These are phyloP conservation scores for Rhododendron kiyosumense DNA, from an alignment of 148 eudicot species.

Conservation along the genomic window DNA sequence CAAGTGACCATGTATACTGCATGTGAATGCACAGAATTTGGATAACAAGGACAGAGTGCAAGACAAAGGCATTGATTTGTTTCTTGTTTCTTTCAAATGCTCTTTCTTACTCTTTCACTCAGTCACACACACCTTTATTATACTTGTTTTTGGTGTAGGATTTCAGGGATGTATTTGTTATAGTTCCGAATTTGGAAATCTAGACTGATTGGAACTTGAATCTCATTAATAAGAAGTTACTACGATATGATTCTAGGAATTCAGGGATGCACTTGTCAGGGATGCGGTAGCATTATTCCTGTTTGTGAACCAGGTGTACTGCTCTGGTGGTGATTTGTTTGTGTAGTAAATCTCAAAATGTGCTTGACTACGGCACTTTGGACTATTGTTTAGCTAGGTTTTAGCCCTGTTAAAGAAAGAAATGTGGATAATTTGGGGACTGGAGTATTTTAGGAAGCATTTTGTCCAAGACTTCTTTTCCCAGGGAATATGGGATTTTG, in stretches of 20 bases:
- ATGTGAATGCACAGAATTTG: too few species aligned
- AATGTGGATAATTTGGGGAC: background rate
- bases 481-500: background rate
- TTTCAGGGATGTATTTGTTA: background rate
- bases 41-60: too few species aligned
- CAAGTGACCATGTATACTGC: too few species aligned
- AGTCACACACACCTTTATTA: too few species aligned
- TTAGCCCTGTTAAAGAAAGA: background rate
- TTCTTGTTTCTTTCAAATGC: too few species aligned
- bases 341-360: background rate
- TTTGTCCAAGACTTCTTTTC: background rate
- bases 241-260: conserved; percentile 4
- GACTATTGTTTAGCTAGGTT: background rate
- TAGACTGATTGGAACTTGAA: background rate
- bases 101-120: too few species aligned
- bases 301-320: background rate
- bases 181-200: background rate
- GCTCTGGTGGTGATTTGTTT: background rate
- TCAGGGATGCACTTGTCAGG: background rate
- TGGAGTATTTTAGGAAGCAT: background rate
- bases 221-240: background rate
- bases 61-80: too few species aligned
- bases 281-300: background rate
- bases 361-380: background rate
- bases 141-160: too few species aligned